phyloP scores from a whole-genome alignment of 2,329 filamentous ascomycete species.

The Fusarium scirpi region DNA sequence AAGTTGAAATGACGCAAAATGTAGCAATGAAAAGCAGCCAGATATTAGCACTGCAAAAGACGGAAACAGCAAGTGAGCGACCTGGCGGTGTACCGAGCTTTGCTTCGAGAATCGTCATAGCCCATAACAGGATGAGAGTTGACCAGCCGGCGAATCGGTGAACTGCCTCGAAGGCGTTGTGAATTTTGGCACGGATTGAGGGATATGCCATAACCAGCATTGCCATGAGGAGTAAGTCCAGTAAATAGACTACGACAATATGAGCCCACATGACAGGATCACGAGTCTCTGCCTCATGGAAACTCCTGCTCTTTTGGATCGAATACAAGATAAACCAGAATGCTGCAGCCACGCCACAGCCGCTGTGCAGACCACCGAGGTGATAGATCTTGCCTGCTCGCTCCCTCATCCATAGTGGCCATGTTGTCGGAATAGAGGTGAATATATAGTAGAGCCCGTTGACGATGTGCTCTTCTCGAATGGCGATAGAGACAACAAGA shows the following conservation, averaged over 20 bases:
- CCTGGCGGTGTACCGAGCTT: constrained; percentile 66
- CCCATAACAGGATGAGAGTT: constrained; percentile 30
- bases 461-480: constrained; percentile 62
- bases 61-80: constrained; percentile 17
- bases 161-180: constrained; percentile 32
- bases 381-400: constrained; percentile 58
- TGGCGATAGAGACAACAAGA: constrained; percentile 57
- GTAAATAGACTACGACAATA: constrained; percentile 27
- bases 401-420: constrained; percentile 57
- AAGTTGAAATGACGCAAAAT: constrained; percentile 72
- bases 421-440: constrained; percentile 54
- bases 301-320: constrained; percentile 27
- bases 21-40: constrained; percentile 75
- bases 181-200: constrained; percentile 21
- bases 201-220: constrained; percentile 37
- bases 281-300: neutral
- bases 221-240: constrained; percentile 22
- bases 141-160: constrained; percentile 38
- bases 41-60: constrained; percentile 58
- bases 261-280: constrained; percentile 15
- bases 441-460: constrained; percentile 58
- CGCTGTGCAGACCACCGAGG: constrained; percentile 54
- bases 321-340: constrained; percentile 40
- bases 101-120: constrained; percentile 62
- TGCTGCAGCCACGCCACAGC: constrained; percentile 29